Evolutionary conservation across 2,329 filamentous ascomycete genomes (phyloP).

Genomic region (Aaosphaeria pasadenensis): DNA sequence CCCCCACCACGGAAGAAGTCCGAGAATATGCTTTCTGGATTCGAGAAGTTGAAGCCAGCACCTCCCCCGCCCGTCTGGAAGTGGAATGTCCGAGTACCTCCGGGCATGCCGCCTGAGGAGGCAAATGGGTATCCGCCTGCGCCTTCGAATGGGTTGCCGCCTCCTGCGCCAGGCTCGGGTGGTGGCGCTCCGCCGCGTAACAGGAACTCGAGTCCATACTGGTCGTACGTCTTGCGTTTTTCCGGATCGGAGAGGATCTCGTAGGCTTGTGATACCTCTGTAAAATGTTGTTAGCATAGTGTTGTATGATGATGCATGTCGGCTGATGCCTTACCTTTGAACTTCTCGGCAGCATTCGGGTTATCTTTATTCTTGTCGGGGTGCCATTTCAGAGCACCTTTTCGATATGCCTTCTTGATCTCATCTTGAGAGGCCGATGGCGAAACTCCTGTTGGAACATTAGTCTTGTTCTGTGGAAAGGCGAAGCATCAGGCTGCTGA

Average conservation of each 20-base stretch:
- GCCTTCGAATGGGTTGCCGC: conserved; percentile 47
- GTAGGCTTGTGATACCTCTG: conserved; percentile 92
- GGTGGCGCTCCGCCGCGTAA: conserved; percentile 74
- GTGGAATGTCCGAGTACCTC: conserved; percentile 59
- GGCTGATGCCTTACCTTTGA: conserved; percentile 62
- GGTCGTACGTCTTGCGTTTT: conserved; percentile 93
- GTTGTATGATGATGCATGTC: background rate
- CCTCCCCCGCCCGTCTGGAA: conserved; percentile 58
- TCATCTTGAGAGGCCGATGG: conserved; percentile 83
- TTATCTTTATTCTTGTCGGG: conserved; percentile 98
- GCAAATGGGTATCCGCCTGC: conserved; percentile 52
- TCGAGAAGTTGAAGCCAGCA: conserved; percentile 76
- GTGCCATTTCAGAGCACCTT: conserved; percentile 86
- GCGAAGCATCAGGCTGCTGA: background rate
- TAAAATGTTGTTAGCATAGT: conserved; percentile 10
- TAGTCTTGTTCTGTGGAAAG: conserved; percentile 8
- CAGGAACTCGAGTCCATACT: conserved; percentile 90
- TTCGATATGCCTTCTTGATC: conserved; percentile 94
- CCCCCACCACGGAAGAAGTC: conserved; percentile 70
- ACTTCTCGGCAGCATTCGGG: conserved; percentile 80
- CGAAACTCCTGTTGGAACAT: conserved; percentile 55
- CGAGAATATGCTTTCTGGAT: conserved; percentile 79
- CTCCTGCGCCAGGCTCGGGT: conserved; percentile 40
- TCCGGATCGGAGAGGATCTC: conserved; percentile 97
- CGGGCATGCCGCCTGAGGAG: conserved; percentile 57